Evolutionary conservation across 257 asterid species (phyloP).

Genomic region (Knoxia roxburghii): DNA sequence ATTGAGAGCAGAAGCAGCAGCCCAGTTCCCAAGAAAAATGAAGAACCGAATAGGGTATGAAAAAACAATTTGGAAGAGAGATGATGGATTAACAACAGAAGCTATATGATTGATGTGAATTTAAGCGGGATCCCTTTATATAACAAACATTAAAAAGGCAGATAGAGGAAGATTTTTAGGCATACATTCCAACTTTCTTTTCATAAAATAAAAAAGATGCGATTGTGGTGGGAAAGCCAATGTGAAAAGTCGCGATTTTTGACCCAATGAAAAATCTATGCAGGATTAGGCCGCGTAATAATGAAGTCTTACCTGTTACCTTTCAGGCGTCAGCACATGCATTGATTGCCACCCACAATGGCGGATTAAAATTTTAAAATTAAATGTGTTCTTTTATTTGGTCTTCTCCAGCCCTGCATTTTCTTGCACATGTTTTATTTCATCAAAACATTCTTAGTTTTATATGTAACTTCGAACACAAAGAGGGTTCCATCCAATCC

Average conservation of each 20-base stretch:
- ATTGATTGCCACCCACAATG: neutral
- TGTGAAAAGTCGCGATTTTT: neutral
- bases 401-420: neutral
- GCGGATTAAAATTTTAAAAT: neutral
- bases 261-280: neutral
- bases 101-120: neutral
- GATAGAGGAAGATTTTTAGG: too few relatives aligned
- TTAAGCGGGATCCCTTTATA: neutral
- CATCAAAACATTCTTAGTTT: too few relatives aligned
- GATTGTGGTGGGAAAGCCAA: too few relatives aligned
- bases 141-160: neutral
- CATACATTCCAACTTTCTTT: too few relatives aligned
- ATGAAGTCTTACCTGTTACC: neutral
- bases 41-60: neutral
- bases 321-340: slow-evolving; percentile 5
- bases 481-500: too few relatives aligned
- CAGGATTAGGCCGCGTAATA: neutral
- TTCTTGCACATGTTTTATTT: too few relatives aligned
- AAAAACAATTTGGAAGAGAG: neutral
- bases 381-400: too few relatives aligned
- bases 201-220: too few relatives aligned
- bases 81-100: neutral
- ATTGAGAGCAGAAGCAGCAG: neutral
- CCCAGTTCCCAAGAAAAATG: neutral
- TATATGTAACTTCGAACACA: too few relatives aligned